phyloP scores from a whole-genome alignment of 73 alveolate genomes.

The Blepharisma stoltei region DNA sequence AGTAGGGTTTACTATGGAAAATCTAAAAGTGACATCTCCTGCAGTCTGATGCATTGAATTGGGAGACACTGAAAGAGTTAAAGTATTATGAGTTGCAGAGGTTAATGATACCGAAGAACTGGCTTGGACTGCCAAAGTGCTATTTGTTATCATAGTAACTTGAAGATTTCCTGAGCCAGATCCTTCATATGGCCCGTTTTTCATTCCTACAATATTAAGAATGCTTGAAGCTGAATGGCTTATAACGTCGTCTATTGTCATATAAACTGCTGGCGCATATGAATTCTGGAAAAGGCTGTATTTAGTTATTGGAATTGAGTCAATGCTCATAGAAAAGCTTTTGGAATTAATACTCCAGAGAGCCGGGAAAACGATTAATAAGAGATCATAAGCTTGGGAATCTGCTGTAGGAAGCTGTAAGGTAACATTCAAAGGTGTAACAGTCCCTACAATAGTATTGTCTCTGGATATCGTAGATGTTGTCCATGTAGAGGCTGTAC shows the following conservation, averaged over 20 bases:
- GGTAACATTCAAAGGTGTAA: background rate
- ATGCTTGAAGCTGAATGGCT: no score
- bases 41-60: background rate
- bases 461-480: background rate
- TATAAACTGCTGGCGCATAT: no score
- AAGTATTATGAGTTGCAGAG: no score
- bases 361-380: background rate
- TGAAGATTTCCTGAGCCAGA: constrained; percentile 4
- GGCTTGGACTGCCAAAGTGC: background rate
- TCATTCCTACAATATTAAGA: background rate
- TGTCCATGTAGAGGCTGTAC: background rate
- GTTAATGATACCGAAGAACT: no score
- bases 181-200: constrained; percentile 15
- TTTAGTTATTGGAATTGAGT: no score
- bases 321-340: no score
- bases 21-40: constrained; percentile 4
- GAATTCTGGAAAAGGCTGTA: no score
- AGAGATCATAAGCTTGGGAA: background rate
- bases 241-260: no score
- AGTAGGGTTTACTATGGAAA: background rate
- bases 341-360: background rate
- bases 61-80: no score
- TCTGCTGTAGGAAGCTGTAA: background rate
- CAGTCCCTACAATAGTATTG: background rate
- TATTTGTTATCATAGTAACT: background rate